Base-by-base conservation (phyloP, 1,284 basidiomycete species). In the Leccinum holopus region DNA sequence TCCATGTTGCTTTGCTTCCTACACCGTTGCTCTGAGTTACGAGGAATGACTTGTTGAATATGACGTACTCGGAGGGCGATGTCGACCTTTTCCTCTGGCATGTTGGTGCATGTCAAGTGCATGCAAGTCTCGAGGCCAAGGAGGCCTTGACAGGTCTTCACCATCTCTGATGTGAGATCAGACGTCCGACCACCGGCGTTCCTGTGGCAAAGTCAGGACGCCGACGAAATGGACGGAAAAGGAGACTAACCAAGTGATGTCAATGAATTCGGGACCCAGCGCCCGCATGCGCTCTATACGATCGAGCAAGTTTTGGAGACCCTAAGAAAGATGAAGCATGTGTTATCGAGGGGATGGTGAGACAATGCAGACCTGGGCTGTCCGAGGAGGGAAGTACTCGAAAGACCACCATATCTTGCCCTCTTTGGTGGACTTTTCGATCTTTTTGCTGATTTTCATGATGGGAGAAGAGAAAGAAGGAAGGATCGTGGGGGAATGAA, bases 91-190 rank as follows among this genome's bases (percentile, higher is more conserved):
- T 93, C 91, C 72, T 84, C 85, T 30, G 94, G 95, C 95, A 98
- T 97, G 79, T 98, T 98, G 39, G 97, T 99, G 75, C 97, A 99
- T 51, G 96, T 98, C 67, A 99, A 79, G 78, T 99, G 97, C 92
- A 99, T 96, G 80, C 95, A 98, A 28, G 94, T 95, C 80, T 98
- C 95, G 55, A 98, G 84, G 3, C 95, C 95, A 75, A 98, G 93
- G 32, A 94, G 81, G 61, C 91, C 84, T 77, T 97, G 94, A 72
- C 93, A 95, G 53, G 94, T 95, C 80, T 97, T 96, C 68, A 99
- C 95, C 79, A 99, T 90, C 72, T 96, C 92, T n/a, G 90, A 87
- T 8, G 94, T 95, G 63, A 97, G 79, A 72, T 96, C 94, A 57
- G 94, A 95, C 25, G 95, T 97, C 65, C 95, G 86, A 62, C 96